Evolutionary conservation across 495 filamentous ascomycete genomes (phyloP).

Genomic region (Elaphomyces granulatus): DNA sequence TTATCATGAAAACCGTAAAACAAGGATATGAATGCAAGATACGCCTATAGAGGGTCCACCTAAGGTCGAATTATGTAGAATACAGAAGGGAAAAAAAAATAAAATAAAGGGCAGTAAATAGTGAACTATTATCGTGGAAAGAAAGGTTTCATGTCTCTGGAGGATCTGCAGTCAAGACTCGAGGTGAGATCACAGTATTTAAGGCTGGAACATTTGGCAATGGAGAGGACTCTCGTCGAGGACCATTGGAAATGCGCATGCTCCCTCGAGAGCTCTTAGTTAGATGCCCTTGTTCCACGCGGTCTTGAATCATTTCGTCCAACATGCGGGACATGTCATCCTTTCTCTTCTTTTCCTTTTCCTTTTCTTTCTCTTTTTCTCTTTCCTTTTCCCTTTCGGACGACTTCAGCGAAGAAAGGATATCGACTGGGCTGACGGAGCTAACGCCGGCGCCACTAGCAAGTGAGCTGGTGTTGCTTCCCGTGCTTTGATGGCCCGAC

Average conservation of each 20-base stretch:
- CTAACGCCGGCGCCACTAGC: slow-evolving; percentile 9
- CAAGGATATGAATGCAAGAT: too few relatives aligned
- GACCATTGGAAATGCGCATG: slow-evolving; percentile 30
- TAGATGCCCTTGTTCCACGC: slow-evolving; percentile 54
- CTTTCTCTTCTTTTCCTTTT: slow-evolving; percentile 52
- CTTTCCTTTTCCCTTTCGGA: slow-evolving; percentile 23
- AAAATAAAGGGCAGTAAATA: too few relatives aligned
- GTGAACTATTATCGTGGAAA: background rate
- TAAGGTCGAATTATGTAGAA: too few relatives aligned
- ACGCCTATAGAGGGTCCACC: too few relatives aligned
- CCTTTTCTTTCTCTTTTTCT: slow-evolving; percentile 36
- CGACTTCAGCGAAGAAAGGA: slow-evolving; percentile 12
- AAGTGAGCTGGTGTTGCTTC: slow-evolving; percentile 16
- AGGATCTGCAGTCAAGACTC: background rate
- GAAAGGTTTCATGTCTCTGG: background rate
- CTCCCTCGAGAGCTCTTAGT: slow-evolving; percentile 44
- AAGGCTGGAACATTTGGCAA: slow-evolving; percentile 15
- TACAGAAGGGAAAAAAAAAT: too few relatives aligned
- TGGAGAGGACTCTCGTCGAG: slow-evolving; percentile 24
- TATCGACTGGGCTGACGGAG: slow-evolving; percentile 13
- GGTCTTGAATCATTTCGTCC: slow-evolving; percentile 87
- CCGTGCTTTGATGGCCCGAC: slow-evolving; percentile 18
- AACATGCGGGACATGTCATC: slow-evolving; percentile 83
- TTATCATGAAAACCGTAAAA: too few relatives aligned
- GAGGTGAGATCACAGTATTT: slow-evolving; percentile 3